Evolutionary conservation across 257 asterid species (phyloP).

Genomic region (Capsicum chinense): DNA sequence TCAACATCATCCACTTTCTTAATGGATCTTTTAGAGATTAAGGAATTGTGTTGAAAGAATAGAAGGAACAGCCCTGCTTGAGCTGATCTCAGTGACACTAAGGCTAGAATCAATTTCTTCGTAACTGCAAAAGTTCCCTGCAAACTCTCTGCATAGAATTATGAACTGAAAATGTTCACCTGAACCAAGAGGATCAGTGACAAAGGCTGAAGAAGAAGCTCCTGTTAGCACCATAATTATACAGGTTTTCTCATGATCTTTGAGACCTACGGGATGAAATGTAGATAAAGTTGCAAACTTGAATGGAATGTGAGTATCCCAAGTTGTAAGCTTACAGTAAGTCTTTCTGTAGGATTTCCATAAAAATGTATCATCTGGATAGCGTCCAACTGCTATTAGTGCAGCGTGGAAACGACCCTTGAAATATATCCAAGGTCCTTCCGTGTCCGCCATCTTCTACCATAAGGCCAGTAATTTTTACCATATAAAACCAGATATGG

Average conservation of each 20-base stretch:
- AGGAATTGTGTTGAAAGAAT: no score
- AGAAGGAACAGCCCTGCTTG: no score
- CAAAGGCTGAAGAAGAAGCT: conserved; percentile 24
- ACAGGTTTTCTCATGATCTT: no score
- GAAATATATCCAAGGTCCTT: conserved; percentile 28
- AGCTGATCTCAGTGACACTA: neutral
- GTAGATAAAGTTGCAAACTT: neutral
- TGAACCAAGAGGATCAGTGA: conserved; percentile 31
- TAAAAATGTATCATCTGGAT: neutral
- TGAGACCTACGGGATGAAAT: no score
- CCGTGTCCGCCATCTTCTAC: conserved; percentile 5
- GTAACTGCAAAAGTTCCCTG: conserved; percentile 28
- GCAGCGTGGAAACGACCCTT: conserved; percentile 33
- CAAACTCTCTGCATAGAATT: conserved; percentile 31
- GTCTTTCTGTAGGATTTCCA: conserved; percentile 14
- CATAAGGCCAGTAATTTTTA: neutral
- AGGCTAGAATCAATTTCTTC: conserved; percentile 35
- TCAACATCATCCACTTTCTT: no score
- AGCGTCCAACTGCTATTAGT: conserved; percentile 4
- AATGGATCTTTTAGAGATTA: no score
- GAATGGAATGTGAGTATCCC: conserved; percentile 24
- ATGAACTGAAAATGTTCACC: conserved; percentile 17
- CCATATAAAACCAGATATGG: conserved; percentile 16
- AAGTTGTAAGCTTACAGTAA: neutral
- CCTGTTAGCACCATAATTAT: conserved; percentile 25